Evolutionary conservation across 192 early-diverging fungal genomes (phyloP), one percentile per base, ranked within the genome.

Genomic region (Piromyces finnis): DNA sequence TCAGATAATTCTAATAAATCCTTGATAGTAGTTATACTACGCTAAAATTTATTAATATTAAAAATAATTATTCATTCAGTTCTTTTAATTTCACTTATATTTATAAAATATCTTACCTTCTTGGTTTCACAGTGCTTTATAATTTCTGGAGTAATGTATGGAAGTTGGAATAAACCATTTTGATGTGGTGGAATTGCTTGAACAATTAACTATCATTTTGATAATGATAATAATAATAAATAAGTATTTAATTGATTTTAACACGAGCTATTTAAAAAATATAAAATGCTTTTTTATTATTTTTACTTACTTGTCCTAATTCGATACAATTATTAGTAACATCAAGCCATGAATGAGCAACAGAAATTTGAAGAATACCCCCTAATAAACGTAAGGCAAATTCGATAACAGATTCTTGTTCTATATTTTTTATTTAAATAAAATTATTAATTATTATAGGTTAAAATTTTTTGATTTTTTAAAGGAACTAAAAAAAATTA

Each of bases 291-390:
- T n/a, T 32, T 9, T 30, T 68, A 68, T 59, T 14, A 12, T 68
- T 30, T 13, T 13, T 80, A 29, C 30, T 29, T 86, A 89, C 83
- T 83, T 98, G 97, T 41, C 91, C 88, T 68, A 98, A 87, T 78
- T 96, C 92, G 88, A 99, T 93, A 37, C 94, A 84, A 29, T 84
- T 82, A 12, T 89, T 82, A 1, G 94, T 89, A 78, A 89, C 88
- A 68, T 82, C 85, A 30, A 95, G 88, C 96, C 97, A 99, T 81
- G 91, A 91, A 83, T 94, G 90, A 26, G 93, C 91, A 32, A 90
- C 90, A 16, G 96, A 88, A 78, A 98, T 95, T 82, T 96, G 95
- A 29, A 97, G 85, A 85, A 99, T 84, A 18, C 97, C 98, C 78
- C 91, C 89, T 29, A 97, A 83, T 35, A 99, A 88, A 30, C 90